phyloP scores from a whole-genome alignment of 441 rosid species.

The Adansonia rubrostipa region DNA sequence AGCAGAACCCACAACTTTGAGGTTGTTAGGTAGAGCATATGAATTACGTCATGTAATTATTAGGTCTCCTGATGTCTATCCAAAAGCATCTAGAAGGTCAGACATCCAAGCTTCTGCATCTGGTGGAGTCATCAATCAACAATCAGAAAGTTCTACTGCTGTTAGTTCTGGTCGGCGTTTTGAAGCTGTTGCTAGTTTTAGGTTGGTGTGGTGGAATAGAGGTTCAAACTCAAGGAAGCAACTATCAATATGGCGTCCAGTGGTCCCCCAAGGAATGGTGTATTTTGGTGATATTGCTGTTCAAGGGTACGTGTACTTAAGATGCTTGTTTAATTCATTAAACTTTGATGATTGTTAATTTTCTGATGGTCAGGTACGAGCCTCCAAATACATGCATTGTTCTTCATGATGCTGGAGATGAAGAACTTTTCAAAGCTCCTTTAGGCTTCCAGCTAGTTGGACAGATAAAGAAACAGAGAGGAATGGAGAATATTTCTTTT shows the following conservation, averaged over 20 bases:
- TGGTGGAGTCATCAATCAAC: slow-evolving; percentile 37
- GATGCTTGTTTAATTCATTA: slow-evolving; percentile 17
- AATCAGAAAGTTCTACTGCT: slow-evolving; percentile 42
- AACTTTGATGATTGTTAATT: slow-evolving; percentile 25
- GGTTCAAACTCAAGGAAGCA: slow-evolving; percentile 74
- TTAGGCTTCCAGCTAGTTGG: slow-evolving; percentile 79
- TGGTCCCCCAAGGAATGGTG: slow-evolving; percentile 76
- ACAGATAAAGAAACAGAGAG: slow-evolving; percentile 83
- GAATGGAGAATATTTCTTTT: slow-evolving; percentile 81
- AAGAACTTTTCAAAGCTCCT: slow-evolving; percentile 70
- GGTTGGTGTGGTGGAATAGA: slow-evolving; percentile 89
- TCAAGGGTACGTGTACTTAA: slow-evolving; percentile 65
- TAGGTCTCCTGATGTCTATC: slow-evolving; percentile 53
- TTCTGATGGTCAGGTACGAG: slow-evolving; percentile 63
- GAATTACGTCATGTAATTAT: slow-evolving; percentile 76
- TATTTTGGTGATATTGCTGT: slow-evolving; percentile 96
- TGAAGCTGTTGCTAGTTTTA: slow-evolving; percentile 88
- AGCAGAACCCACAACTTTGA: slow-evolving; percentile 59
- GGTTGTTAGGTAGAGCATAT: slow-evolving; percentile 65
- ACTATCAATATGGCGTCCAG: slow-evolving; percentile 93
- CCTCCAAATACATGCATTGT: slow-evolving; percentile 86
- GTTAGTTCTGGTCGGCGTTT: slow-evolving; percentile 63
- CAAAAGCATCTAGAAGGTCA: slow-evolving; percentile 42
- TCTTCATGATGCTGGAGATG: slow-evolving; percentile 73
- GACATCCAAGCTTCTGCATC: slow-evolving; percentile 44